Evolutionary conservation across 2,329 filamentous ascomycete species (phyloP).

Genomic region (Colletotrichum godetiae): DNA sequence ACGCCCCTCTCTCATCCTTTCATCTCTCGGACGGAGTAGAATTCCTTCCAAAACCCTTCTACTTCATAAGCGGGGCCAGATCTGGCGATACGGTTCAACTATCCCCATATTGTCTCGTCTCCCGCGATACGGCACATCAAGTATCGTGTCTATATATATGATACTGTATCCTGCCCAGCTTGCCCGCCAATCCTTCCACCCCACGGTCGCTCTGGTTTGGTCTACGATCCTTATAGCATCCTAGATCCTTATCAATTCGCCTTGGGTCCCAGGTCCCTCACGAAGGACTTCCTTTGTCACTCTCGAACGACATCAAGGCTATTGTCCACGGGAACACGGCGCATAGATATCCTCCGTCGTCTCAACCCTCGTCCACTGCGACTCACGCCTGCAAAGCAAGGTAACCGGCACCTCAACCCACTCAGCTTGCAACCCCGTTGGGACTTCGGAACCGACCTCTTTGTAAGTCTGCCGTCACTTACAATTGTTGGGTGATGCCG

Average conservation of each 20-base stretch:
- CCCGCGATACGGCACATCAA: slow-evolving; percentile 24
- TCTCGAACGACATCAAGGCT: slow-evolving; percentile 19
- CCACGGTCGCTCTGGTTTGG: slow-evolving; percentile 6
- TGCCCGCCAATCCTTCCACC: slow-evolving; percentile 24
- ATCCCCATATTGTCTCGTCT: slow-evolving; percentile 27
- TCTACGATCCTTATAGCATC: slow-evolving; percentile 2
- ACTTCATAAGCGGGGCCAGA: slow-evolving; percentile 21
- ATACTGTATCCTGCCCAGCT: slow-evolving; percentile 27
- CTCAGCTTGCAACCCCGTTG: slow-evolving; percentile 4
- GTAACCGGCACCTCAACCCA: background rate
- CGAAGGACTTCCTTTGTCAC: background rate
- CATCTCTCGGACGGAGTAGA: background rate
- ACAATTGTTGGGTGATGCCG: slow-evolving; percentile 10
- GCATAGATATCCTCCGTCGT: slow-evolving; percentile 13
- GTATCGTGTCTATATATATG: slow-evolving; percentile 33
- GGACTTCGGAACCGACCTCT: background rate
- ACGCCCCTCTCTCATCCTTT: slow-evolving; percentile 32
- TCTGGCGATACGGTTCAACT: slow-evolving; percentile 30
- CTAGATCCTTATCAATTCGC: slow-evolving; percentile 10
- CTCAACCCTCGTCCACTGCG: slow-evolving; percentile 21
- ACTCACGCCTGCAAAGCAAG: slow-evolving; percentile 25
- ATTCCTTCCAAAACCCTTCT: slow-evolving; percentile 25
- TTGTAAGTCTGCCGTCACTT: slow-evolving; percentile 24
- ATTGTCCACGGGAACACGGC: slow-evolving; percentile 9
- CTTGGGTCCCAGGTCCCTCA: slow-evolving; percentile 1